Percentiles rank a stretch among this genome's conserved stretches.
Evolutionary conservation across 768 basidiomycete genomes (phyloP).

Genomic region (Tulasnella sp.): DNA sequence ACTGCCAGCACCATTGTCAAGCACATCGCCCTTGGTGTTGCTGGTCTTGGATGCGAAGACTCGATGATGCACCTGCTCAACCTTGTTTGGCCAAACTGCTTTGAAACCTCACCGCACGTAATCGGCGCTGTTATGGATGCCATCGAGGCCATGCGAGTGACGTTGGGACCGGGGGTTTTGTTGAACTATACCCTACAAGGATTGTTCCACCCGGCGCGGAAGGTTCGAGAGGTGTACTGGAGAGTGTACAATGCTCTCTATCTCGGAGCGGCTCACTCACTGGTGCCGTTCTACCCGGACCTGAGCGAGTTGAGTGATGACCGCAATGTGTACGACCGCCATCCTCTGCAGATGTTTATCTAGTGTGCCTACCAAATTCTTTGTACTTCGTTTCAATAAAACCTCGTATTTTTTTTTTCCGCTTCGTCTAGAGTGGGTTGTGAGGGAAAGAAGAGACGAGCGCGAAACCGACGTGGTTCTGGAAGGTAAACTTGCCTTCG

Average conservation of each 20-base stretch:
- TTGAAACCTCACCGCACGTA: conserved; percentile 96
- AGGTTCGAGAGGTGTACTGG: conserved; percentile 75
- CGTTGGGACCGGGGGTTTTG: conserved; percentile 86
- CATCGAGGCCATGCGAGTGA: conserved; percentile 93
- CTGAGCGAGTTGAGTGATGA: conserved; percentile 85
- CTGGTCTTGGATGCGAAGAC: conserved; percentile 95
- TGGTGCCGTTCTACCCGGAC: conserved; percentile 94
- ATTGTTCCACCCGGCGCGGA: conserved; percentile 92
- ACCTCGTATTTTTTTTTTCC: neutral
- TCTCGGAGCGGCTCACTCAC: conserved; percentile 79
- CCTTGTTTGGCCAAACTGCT: conserved; percentile 98
- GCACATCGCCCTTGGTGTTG: conserved; percentile 92
- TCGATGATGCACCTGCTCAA: conserved; percentile 98
- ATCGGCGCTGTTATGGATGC: conserved; percentile 98
- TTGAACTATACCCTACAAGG: conserved; percentile 91
- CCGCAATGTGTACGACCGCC: conserved; percentile 79
- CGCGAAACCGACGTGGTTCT: neutral
- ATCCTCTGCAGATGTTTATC: conserved; percentile 77
- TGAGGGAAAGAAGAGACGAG: neutral
- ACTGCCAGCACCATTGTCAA: conserved; percentile 98
- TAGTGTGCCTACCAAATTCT: conserved; percentile 28
- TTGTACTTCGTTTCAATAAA: neutral
- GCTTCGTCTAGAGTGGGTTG: neutral
- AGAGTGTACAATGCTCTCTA: conserved; percentile 91
- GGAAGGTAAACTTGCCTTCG: no score